Evolutionary conservation across 306 rosid species (phyloP).

Genomic region (Dalbergia cochinchinensis): DNA sequence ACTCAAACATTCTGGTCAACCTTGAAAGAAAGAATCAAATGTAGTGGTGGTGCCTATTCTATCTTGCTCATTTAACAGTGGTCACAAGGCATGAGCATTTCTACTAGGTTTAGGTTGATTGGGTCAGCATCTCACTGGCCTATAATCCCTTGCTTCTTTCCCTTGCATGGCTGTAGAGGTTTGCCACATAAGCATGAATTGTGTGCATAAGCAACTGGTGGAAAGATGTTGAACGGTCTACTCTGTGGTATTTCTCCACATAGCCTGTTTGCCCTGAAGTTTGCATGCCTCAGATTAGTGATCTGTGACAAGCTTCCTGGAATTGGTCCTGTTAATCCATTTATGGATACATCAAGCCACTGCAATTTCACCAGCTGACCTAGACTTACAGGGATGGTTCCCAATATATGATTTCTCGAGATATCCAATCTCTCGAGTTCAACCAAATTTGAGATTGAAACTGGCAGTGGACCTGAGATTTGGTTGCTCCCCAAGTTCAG

Average conservation of each 20-base stretch:
- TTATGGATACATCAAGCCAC: slow-evolving; percentile 92
- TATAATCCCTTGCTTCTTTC: slow-evolving; percentile 43
- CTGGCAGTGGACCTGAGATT: slow-evolving; percentile 74
- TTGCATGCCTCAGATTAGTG: slow-evolving; percentile 70
- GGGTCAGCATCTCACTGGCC: slow-evolving; percentile 79
- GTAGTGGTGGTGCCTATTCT: slow-evolving; percentile 40
- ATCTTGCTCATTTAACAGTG: slow-evolving; percentile 43
- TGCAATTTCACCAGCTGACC: slow-evolving; percentile 70
- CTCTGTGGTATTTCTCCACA: slow-evolving; percentile 96
- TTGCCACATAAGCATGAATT: slow-evolving; percentile 90
- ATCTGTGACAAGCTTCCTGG: slow-evolving; percentile 82
- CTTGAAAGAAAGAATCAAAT: slow-evolving; percentile 36
- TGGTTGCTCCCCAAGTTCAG: slow-evolving; percentile 75
- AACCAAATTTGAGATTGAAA: slow-evolving; percentile 70
- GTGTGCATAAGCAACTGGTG: slow-evolving; percentile 83
- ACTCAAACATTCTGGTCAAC: slow-evolving; percentile 40
- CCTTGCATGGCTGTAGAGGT: slow-evolving; percentile 85
- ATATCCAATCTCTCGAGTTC: slow-evolving; percentile 73
- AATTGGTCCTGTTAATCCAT: slow-evolving; percentile 75
- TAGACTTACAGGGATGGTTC: slow-evolving; percentile 73
- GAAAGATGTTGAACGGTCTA: slow-evolving; percentile 84
- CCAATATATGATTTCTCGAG: slow-evolving; percentile 83
- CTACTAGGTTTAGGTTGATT: neutral
- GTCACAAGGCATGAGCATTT: slow-evolving; percentile 56
- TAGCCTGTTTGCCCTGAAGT: slow-evolving; percentile 86